Base-by-base conservation (phyloP, 1,139 yeast species). In the Candida dubliniensis region DNA sequence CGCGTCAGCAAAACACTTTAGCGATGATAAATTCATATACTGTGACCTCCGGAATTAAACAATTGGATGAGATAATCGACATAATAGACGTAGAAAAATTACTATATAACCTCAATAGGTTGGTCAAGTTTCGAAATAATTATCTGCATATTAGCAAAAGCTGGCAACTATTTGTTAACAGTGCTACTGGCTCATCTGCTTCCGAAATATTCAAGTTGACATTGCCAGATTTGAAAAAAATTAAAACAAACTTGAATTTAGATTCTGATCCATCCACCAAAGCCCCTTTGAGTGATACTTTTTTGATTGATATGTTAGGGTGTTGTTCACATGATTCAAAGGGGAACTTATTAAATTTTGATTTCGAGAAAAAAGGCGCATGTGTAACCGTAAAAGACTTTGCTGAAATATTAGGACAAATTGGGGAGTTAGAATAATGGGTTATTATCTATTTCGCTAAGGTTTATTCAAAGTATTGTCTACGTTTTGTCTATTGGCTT, bases 261-360 rank as follows among this genome's bases (percentile, higher is more conserved):
- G 70, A 66, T 33, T 56, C 52, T 34, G 65, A 62, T 34, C 52
- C 53, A 13, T 54, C 40, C 11, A 57, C 51, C 24, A 54, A 46
- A 32, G 44, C 40, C 5, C 49, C 52, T 3, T 48, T 67, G 13
- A 59, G 63, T 31, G 74, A 72, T 45, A 50, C 65, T 5, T 56
- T 71, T n/a, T 55, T 74, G 40, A 74, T 74, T 8, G 77, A 73
- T 47, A 74, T 74, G 78, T 54, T 74, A 29, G 66, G 77, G 34
- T 67, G 76, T 40, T 59, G 74, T 40, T 41, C 62, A 6, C 57
- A 63, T 3, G 66, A 64, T 36, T 50, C 60, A 1, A 49, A 55
- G 6, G 77, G 74, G 0, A 54, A 56, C n/a, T 42, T 63, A 4
- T 49, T 63, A 15, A 69, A 64, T 47, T 73, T 64, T 46, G 66